phyloP scores from a whole-genome alignment of 371 early-diverging fungal genomes.

The Nematocida sp. region DNA sequence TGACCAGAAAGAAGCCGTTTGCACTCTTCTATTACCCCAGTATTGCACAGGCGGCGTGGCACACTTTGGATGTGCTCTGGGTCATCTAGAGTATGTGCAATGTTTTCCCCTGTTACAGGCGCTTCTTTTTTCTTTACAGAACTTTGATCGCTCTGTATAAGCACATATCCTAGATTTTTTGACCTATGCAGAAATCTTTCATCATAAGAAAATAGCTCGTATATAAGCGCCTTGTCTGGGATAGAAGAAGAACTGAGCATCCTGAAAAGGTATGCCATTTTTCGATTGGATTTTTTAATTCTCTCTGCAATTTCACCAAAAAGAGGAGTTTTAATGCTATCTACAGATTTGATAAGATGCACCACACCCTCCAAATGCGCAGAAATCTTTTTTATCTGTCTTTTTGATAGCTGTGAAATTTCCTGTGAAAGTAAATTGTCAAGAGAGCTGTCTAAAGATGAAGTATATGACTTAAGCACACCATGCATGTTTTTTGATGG shows the following conservation, averaged over 20 bases:
- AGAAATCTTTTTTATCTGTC: not conserved
- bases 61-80: conserved; percentile 44
- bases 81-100: conserved; percentile 49
- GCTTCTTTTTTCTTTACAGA: not conserved
- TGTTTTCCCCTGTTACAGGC: no score
- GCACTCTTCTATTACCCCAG: conserved; percentile 45
- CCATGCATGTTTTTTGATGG: conserved; percentile 7
- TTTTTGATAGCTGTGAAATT: not conserved
- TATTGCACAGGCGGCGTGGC: conserved; percentile 9
- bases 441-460: not conserved
- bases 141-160: conserved; percentile 18
- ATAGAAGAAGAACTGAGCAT: not conserved
- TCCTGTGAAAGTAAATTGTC: conserved; percentile 5
- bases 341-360: conserved; percentile 1
- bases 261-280: conserved; percentile 28
- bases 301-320: conserved; percentile 3
- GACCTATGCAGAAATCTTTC: conserved; percentile 14
- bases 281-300: not conserved
- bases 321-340: conserved; percentile 1
- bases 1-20: conserved; percentile 50
- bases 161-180: conserved; percentile 28
- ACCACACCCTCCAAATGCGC: conserved; percentile 8
- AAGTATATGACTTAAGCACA: not conserved
- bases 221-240: conserved; percentile 2
- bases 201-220: conserved; percentile 48